Evolutionary conservation across 2,329 filamentous ascomycete genomes (phyloP).

Genomic region (Aschersonia sp.): DNA sequence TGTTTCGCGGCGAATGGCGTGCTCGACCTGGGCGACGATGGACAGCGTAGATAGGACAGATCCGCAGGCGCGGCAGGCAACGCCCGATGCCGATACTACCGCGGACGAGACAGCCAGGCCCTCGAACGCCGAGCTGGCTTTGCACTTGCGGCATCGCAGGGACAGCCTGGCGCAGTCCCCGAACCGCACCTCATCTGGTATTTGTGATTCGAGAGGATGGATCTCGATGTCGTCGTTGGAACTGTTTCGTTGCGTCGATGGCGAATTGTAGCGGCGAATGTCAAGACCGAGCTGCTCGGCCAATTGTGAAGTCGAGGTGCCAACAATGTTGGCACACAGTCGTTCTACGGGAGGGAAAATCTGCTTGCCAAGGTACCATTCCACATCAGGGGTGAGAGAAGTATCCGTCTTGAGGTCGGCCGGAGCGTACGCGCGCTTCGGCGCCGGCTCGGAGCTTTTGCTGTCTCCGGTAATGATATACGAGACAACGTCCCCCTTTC

Average conservation of each 20-base stretch:
- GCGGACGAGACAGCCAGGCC: conserved; percentile 49
- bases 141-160: conserved; percentile 73
- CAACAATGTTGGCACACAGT: conserved; percentile 87
- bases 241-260: conserved; percentile 29
- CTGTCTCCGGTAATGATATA: conserved; percentile 80
- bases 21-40: conserved; percentile 75
- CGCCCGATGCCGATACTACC: conserved; percentile 56
- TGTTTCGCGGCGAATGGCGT: conserved; percentile 64
- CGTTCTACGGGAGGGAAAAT: conserved; percentile 96
- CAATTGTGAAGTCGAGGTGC: conserved; percentile 78
- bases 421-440: conserved; percentile 79
- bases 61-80: conserved; percentile 59
- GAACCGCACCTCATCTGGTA: conserved; percentile 84
- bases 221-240: conserved; percentile 54
- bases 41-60: conserved; percentile 53
- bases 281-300: conserved; percentile 92
- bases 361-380: conserved; percentile 97
- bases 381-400: conserved; percentile 72
- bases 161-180: conserved; percentile 62
- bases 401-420: conserved; percentile 70
- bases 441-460: conserved; percentile 51
- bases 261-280: conserved; percentile 60
- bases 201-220: conserved; percentile 83
- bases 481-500: conserved; percentile 89
- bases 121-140: conserved; percentile 56